phyloP scores from a whole-genome alignment of 192 early-diverging fungal species.

The Coemansia sp. region DNA sequence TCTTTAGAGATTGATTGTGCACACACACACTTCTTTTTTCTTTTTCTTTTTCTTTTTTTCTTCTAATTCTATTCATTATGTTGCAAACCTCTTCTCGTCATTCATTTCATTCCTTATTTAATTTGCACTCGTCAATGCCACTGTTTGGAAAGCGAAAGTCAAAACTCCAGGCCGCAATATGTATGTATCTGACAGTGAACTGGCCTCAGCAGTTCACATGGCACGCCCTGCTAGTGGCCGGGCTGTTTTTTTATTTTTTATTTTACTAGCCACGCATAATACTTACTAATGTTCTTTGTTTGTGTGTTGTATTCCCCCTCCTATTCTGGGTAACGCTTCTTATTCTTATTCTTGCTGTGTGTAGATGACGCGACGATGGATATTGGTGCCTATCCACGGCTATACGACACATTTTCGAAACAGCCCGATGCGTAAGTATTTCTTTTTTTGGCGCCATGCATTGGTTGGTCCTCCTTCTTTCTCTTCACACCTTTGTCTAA shows the following conservation, averaged over 20 bases:
- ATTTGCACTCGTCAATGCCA: conserved; percentile 46
- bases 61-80: conserved; percentile 8
- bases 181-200: conserved; percentile 17
- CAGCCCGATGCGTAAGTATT: conserved; percentile 44
- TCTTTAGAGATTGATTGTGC: too few species aligned
- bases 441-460: neutral
- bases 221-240: neutral
- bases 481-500: neutral
- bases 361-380: conserved; percentile 44
- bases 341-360: neutral
- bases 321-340: too few species aligned
- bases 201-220: neutral
- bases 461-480: too few species aligned
- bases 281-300: neutral
- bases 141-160: conserved; percentile 49
- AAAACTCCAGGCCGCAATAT: conserved; percentile 40
- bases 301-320: too few species aligned
- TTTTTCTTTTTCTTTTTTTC: conserved; percentile 9
- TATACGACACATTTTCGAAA: conserved; percentile 36
- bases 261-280: neutral
- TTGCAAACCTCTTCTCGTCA: conserved; percentile 18
- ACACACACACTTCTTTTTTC: neutral
- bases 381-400: conserved; percentile 27
- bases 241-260: neutral
- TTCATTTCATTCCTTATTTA: conserved; percentile 27